These are phyloP conservation scores for Cyberlindnera xishuangbannaensis DNA, from an alignment of 805 yeast species.

Conservation along the genomic window DNA sequence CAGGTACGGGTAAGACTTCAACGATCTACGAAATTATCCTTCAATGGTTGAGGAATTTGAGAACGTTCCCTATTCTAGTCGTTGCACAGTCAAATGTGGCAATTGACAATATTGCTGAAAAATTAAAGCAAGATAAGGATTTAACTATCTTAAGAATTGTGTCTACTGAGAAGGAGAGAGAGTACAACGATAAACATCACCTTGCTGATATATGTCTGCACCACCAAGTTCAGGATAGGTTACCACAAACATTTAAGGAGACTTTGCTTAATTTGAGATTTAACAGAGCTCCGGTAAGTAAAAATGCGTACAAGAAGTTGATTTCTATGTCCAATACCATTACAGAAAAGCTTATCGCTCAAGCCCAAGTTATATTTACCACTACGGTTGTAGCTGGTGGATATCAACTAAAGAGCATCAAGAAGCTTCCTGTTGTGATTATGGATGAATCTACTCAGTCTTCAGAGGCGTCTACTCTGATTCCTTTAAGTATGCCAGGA, in stretches of 20 bases:
- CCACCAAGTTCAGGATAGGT: conserved; percentile 45
- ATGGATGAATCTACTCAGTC: conserved; percentile 81
- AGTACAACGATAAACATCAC: conserved; percentile 52
- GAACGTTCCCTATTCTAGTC: conserved; percentile 59
- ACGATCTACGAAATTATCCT: conserved; percentile 60
- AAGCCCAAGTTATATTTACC: conserved; percentile 65
- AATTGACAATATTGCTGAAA: conserved; percentile 71
- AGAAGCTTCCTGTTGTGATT: conserved; percentile 64
- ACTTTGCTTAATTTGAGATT: conserved; percentile 37
- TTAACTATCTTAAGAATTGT: conserved; percentile 47
- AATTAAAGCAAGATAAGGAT: conserved; percentile 27
- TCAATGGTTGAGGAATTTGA: conserved; percentile 42
- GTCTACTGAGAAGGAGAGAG: conserved; percentile 54
- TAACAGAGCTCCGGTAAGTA: conserved; percentile 38
- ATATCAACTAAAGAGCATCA: conserved; percentile 48
- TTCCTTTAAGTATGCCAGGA: conserved; percentile 65
- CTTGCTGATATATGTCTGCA: conserved; percentile 58
- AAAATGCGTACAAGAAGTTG: conserved; percentile 45
- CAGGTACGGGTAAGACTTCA: conserved; percentile 79
- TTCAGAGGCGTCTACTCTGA: conserved; percentile 64
- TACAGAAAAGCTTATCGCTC: conserved; percentile 47
- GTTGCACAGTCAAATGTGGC: conserved; percentile 77
- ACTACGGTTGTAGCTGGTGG: conserved; percentile 74
- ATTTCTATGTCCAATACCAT: conserved; percentile 38
- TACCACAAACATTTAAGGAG: conserved; percentile 41